Percentiles rank a stretch among this genome's conserved stretches.
Evolutionary conservation across 345 rosid species (phyloP).

Genomic region (Punica granatum): DNA sequence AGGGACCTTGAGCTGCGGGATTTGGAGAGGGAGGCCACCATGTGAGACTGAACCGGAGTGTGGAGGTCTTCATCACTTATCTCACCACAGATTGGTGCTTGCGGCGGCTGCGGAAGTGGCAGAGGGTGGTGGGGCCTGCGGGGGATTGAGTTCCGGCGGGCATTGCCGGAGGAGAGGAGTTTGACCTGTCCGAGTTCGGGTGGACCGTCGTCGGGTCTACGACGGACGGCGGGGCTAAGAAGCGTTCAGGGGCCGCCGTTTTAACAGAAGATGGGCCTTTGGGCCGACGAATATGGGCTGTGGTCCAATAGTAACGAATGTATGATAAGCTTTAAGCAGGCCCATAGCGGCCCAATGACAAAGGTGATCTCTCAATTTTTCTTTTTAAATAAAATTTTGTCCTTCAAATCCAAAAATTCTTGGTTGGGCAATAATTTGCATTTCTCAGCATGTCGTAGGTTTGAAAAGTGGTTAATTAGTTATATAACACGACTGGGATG

Average conservation of each 20-base stretch:
- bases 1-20: constrained; percentile 20
- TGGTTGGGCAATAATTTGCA: too few species aligned
- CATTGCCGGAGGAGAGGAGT: constrained; percentile 11
- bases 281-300: background rate
- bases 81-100: background rate
- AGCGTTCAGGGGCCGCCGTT: background rate
- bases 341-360: background rate
- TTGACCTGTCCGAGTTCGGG: background rate
- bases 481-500: too few species aligned
- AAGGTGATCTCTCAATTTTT: too few species aligned
- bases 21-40: constrained; percentile 37
- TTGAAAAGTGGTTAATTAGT: too few species aligned
- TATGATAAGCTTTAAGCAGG: too few species aligned
- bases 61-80: background rate
- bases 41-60: background rate
- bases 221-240: background rate
- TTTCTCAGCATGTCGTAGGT: too few species aligned
- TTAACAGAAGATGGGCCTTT: background rate
- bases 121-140: background rate
- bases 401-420: too few species aligned
- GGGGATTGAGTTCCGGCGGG: constrained; percentile 14
- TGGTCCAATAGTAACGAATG: too few species aligned
- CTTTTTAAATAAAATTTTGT: too few species aligned
- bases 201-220: background rate
- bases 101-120: background rate